Conservation (phyloP, 2,329 filamentous ascomycete genomes). For the Neofusicoccum laricinum region DNA sequence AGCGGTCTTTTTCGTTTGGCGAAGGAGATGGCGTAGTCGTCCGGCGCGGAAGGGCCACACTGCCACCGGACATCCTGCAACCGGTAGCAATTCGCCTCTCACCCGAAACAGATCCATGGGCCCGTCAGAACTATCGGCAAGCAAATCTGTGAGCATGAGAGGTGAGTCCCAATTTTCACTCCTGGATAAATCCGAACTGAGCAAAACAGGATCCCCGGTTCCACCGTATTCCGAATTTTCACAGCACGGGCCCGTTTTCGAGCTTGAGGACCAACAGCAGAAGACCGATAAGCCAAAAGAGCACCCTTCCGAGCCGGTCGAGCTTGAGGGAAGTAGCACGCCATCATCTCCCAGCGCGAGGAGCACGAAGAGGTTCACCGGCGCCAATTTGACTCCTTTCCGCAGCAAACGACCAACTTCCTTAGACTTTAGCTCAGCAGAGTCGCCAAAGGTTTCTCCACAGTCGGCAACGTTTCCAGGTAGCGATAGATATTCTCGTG, state of each 20-base stretch:
- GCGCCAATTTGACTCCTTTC: too few species aligned
- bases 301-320: too few species aligned
- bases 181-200: neutral
- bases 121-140: neutral
- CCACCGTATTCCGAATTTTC: neutral
- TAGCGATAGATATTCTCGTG: too few species aligned
- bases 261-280: neutral
- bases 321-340: too few species aligned
- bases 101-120: neutral
- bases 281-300: too few species aligned
- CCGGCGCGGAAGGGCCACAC: neutral
- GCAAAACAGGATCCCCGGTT: neutral
- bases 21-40: neutral
- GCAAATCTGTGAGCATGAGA: neutral
- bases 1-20: neutral
- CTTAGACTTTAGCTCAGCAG: too few species aligned
- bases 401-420: too few species aligned
- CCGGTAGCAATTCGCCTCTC: neutral
- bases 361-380: too few species aligned
- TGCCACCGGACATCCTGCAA: neutral
- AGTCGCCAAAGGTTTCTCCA: too few species aligned
- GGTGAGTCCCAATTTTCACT: neutral
- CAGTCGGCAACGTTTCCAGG: too few species aligned
- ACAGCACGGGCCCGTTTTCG: neutral
- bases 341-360: too few species aligned